phyloP scores from a whole-genome alignment of 179 eudicot genomes.

The Silene coronaria region DNA sequence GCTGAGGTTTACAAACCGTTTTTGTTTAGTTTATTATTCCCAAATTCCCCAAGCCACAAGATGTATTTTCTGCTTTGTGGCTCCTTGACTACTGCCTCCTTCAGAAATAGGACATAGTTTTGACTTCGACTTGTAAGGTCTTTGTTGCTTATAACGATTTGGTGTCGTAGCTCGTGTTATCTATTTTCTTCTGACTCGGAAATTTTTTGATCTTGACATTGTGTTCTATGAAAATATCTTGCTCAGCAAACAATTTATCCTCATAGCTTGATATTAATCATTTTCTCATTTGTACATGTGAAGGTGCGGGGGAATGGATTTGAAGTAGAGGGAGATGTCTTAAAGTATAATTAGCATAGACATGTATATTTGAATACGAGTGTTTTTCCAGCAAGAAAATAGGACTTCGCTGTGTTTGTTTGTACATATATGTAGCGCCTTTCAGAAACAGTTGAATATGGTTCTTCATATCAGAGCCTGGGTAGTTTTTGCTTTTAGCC shows the following conservation, averaged over 20 bases:
- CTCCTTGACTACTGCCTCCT: too few species aligned
- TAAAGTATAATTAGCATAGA: too few species aligned
- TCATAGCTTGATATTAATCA: too few species aligned
- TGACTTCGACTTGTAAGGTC: background rate
- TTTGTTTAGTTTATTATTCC: background rate
- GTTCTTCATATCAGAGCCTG: background rate
- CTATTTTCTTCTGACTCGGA: background rate
- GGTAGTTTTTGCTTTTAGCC: background rate
- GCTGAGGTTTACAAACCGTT: too few species aligned
- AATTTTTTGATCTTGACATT: background rate
- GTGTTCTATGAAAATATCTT: background rate
- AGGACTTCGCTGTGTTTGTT: too few species aligned
- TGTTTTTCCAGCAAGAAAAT: too few species aligned
- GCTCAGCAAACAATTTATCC: too few species aligned
- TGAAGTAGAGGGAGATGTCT: too few species aligned
- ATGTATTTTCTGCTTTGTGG: too few species aligned
- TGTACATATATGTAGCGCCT: background rate
- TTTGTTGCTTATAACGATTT: background rate
- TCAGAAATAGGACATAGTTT: background rate
- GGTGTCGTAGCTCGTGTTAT: background rate
- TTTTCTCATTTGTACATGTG: too few species aligned
- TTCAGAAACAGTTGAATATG: background rate
- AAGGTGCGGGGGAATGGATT: too few species aligned
- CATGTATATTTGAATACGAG: too few species aligned
- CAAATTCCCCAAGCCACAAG: background rate